Evolutionary conservation across 129 eudicot genomes (phyloP), one percentile per base, ranked within the genome.

Genomic region (Solidago caesia): DNA sequence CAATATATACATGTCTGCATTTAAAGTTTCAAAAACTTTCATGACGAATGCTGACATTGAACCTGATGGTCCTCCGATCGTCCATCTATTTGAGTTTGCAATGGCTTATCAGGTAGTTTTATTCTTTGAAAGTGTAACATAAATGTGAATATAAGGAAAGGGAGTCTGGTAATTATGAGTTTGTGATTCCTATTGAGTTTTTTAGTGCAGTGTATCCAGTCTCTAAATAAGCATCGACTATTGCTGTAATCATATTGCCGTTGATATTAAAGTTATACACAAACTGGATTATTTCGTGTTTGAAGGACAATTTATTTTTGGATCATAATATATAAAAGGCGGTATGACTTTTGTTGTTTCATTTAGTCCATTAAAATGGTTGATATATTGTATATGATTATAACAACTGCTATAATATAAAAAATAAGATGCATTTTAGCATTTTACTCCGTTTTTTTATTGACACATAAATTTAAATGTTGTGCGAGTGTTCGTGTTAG

Each of bases 61-160:
- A 12, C 53, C 70, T 4, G 71, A 8, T n/a, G 16, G 53, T 8
- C 39, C 14, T 43, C 53, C n/a, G 68, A n/a, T 60, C 11, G 75
- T 67, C 46, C 4, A 48, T 25, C 6, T 44, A 33, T 51, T 41
- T 41, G 53, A 42, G 45, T 64, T 53, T 43, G 74, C 74, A 29
- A 49, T 27, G 66, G 49, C 26, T 74, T 62, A 5, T 12, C 42
- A 12, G 60, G 15, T 76, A 45, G 49, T 76, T 77, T 16, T 60
- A 68, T 77, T 68, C 75, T 77, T 77, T 77, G 4, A 29, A 77
- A 68, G 33, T 77, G 81, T 77, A 69, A 77, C 63, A 68, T 68
- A 58, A 27, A 8, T 77, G 81, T 77, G 81, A 77, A 77, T 77
- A 69, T 47, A 69, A 69, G 76, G 64, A 47, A 59, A 59, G 64